phyloP scores from a whole-genome alignment of 352 stramenopile species.

The Pythium monospermum region DNA sequence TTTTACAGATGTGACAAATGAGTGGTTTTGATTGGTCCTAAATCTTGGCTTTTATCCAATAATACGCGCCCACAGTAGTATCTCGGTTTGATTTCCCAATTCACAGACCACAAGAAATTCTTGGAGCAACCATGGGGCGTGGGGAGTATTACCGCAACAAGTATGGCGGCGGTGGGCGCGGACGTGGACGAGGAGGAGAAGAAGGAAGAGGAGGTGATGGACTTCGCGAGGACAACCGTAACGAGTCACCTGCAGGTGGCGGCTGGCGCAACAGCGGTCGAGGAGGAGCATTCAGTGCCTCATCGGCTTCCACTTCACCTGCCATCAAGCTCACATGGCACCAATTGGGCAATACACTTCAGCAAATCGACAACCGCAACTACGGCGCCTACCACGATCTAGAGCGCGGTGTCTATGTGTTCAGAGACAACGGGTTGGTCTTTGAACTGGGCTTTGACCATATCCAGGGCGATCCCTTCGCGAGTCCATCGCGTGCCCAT shows the following conservation, averaged over 20 bases:
- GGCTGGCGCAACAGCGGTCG: constrained; percentile 12
- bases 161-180: constrained; percentile 57
- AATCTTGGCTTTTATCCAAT: too few relatives aligned
- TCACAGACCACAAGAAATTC: background rate
- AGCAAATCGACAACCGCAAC: constrained; percentile 65
- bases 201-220: background rate
- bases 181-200: too few relatives aligned
- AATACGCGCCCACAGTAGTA: too few relatives aligned
- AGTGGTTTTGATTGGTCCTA: background rate
- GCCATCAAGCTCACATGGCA: constrained; percentile 32
- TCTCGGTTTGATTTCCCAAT: too few relatives aligned
- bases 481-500: constrained; percentile 91
- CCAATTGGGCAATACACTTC: constrained; percentile 40
- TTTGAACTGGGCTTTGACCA: constrained; percentile 91
- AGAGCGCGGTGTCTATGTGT: constrained; percentile 42
- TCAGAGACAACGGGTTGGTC: constrained; percentile 18
- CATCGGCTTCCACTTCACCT: constrained; percentile 7
- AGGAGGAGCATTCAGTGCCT: constrained; percentile 10
- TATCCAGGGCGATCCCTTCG: constrained; percentile 95
- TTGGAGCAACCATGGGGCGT: constrained; percentile 45
- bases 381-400: constrained; percentile 85
- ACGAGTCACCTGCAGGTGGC: constrained; percentile 3
- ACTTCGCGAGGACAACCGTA: background rate
- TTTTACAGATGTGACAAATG: background rate
- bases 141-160: constrained; percentile 90